phyloP scores from a whole-genome alignment of 768 basidiomycete genomes.

The Cystobasidiopsis lactophilus region DNA sequence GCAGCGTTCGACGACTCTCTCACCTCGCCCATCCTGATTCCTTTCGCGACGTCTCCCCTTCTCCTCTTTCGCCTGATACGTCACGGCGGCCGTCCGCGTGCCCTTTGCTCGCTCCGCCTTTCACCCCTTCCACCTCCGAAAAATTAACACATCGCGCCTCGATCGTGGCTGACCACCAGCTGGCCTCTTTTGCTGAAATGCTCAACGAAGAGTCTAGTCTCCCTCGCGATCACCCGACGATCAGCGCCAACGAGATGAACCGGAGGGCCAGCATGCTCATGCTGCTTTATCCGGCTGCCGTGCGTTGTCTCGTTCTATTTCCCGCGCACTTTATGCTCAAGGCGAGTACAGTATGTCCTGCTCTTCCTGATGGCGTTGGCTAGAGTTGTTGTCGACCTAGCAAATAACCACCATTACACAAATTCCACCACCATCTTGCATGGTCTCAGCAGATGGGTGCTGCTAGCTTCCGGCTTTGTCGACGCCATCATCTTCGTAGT shows the following conservation, averaged over 20 bases:
- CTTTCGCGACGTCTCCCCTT: too few species aligned
- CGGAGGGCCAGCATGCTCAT: not conserved
- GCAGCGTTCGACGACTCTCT: too few species aligned
- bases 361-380: not conserved
- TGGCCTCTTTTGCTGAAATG: not conserved
- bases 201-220: not conserved
- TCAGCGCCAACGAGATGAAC: not conserved
- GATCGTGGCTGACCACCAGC: not conserved
- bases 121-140: too few species aligned
- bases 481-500: slow-evolving; percentile 1
- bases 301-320: not conserved
- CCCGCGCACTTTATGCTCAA: not conserved
- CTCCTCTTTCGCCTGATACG: too few species aligned
- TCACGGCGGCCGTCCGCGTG: too few species aligned
- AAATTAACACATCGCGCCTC: too few species aligned
- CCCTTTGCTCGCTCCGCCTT: too few species aligned
- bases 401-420: not conserved
- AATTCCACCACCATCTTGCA: not conserved
- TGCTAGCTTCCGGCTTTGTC: not conserved
- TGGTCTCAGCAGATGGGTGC: not conserved
- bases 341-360: not conserved
- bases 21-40: too few species aligned
- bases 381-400: not conserved
- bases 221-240: not conserved
- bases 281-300: slow-evolving; percentile 1